These are phyloP conservation scores for Neopestalotiopsis sp. DNA, from an alignment of 2,329 filamentous ascomycete species.

Conservation along the genomic window DNA sequence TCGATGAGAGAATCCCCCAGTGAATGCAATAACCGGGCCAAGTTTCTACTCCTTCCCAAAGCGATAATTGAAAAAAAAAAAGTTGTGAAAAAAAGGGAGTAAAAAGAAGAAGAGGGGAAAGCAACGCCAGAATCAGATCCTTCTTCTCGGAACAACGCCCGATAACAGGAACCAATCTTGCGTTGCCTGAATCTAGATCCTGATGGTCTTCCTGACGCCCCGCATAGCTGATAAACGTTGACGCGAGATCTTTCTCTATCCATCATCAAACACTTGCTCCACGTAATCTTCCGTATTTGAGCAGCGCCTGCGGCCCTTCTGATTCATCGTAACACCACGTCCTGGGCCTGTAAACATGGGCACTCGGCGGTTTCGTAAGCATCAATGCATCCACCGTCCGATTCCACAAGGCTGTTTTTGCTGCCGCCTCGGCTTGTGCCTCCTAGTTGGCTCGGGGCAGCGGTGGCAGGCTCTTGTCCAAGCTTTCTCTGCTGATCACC, in stretches of 20 bases:
- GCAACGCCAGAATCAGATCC: neutral
- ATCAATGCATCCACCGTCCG: conserved; percentile 10
- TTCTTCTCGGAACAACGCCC: neutral
- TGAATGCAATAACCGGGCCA: neutral
- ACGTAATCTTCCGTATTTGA: conserved; percentile 11
- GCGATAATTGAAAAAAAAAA: neutral
- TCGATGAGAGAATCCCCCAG: neutral
- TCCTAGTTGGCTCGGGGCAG: conserved; percentile 44
- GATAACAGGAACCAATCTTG: neutral
- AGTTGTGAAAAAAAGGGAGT: neutral
- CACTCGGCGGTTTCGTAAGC: neutral
- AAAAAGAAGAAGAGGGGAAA: neutral
- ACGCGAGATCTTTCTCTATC: conserved; percentile 3
- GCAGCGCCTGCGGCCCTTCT: conserved; percentile 6
- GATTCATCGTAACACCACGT: neutral
- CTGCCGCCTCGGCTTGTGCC: conserved; percentile 20
- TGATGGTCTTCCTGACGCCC: neutral
- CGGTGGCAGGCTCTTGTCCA: conserved; percentile 66
- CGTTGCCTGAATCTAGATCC: conserved; percentile 5
- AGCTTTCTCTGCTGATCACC: conserved; percentile 58
- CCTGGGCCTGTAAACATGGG: neutral
- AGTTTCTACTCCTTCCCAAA: conserved; percentile 4
- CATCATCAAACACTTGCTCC: conserved; percentile 9
- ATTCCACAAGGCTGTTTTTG: conserved; percentile 12
- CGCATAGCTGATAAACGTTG: neutral